Percentiles rank a stretch among this genome's conserved stretches.
These are phyloP conservation scores for Agrocybe praecox DNA, from an alignment of 768 basidiomycete genomes.

Conservation along the genomic window DNA sequence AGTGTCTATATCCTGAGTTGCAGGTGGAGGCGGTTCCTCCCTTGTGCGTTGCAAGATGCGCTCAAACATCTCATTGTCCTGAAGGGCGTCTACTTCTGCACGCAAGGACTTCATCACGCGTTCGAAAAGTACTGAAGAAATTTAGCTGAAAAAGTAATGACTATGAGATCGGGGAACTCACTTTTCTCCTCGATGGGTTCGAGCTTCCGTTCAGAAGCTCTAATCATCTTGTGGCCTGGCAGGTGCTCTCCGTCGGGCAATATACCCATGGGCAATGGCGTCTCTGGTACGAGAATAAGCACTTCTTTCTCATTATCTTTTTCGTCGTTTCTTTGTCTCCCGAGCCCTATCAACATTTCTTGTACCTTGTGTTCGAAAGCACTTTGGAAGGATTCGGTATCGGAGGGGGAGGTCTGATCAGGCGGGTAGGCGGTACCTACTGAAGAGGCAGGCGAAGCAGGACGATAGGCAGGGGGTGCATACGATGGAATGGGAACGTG, in stretches of 20 bases:
- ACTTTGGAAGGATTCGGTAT: conserved; percentile 38
- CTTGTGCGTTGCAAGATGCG: conserved; percentile 48
- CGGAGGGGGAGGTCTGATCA: conserved; percentile 49
- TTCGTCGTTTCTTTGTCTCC: conserved; percentile 41
- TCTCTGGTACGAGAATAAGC: background rate
- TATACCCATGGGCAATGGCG: conserved; percentile 34
- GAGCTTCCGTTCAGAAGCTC: conserved; percentile 16
- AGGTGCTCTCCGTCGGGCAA: conserved; percentile 13
- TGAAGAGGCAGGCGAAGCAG: conserved; percentile 54
- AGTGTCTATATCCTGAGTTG: conserved; percentile 47
- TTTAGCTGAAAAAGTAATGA: background rate
- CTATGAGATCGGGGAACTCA: background rate
- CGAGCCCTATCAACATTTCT: conserved; percentile 38
- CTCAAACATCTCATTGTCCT: conserved; percentile 53
- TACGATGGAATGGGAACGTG: conserved; percentile 35
- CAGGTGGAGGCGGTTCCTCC: conserved; percentile 41
- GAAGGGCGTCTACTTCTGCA: conserved; percentile 37
- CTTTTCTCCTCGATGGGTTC: conserved; percentile 36
- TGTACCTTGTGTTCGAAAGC: conserved; percentile 48
- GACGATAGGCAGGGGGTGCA: conserved; percentile 47
- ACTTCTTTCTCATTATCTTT: conserved; percentile 35
- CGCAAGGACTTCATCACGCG: conserved; percentile 39
- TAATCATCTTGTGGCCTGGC: conserved; percentile 14
- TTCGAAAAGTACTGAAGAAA: conserved; percentile 27
- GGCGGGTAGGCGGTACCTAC: conserved; percentile 47